A percentile compares a stretch with the other conserved stretches of the same genome.
Evolutionary conservation across 441 rosid species (phyloP).

Genomic region (Mallotus japonicus): DNA sequence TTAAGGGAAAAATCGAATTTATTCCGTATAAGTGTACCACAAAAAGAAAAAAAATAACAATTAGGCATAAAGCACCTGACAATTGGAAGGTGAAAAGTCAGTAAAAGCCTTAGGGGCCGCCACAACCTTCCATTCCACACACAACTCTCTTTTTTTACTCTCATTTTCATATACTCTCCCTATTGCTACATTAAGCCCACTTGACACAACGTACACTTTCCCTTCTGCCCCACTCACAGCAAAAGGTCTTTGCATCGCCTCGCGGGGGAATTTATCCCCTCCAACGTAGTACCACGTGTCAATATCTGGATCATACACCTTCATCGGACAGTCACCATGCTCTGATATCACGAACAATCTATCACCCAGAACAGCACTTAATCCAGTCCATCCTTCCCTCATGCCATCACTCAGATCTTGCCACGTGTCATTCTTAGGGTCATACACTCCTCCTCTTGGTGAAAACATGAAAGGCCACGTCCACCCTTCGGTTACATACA

Average conservation of each 20-base stretch:
- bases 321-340: conserved; percentile 62
- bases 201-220: conserved; percentile 48
- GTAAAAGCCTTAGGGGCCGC: conserved; percentile 36
- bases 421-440: conserved; percentile 49
- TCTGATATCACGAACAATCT: conserved; percentile 58
- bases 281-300: conserved; percentile 57
- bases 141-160: conserved; percentile 28
- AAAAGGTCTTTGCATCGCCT: conserved; percentile 43
- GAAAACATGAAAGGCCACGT: conserved; percentile 68
- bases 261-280: conserved; percentile 50
- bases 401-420: conserved; percentile 52
- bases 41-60: not conserved
- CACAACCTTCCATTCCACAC: conserved; percentile 48
- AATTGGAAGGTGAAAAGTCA: conserved; percentile 47
- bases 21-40: no score
- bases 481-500: conserved; percentile 75
- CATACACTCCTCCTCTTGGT: conserved; percentile 58
- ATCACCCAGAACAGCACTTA: conserved; percentile 38
- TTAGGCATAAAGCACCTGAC: conserved; percentile 53
- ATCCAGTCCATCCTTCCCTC: conserved; percentile 73
- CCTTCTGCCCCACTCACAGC: conserved; percentile 48
- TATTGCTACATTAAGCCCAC: conserved; percentile 49
- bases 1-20: no score
- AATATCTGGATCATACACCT: conserved; percentile 40
- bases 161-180: conserved; percentile 33